Base-by-base conservation (phyloP, 805 yeast species). In the Candida tibetensis region DNA sequence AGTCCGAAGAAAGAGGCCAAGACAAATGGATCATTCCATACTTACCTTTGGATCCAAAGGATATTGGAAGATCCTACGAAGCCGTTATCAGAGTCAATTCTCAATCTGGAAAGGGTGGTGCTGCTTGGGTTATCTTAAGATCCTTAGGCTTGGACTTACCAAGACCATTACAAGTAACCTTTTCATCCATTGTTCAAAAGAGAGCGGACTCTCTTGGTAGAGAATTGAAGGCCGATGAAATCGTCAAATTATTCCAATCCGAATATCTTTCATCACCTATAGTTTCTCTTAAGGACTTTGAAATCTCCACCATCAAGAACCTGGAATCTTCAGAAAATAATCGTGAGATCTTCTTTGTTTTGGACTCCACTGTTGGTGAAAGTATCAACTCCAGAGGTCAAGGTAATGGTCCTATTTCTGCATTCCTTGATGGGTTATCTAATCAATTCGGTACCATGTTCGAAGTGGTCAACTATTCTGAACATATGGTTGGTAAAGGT, bases 21-120 rank as follows among this genome's bases (percentile, higher is more conserved):
- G 36, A 48, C 8, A 45, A 45, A 40, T 83, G 91, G 91, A 69
- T 70, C 52, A 73, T 83, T 47, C 91, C 91, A 39, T 83, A 83
- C 69, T 69, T 83, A 55, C 89, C 91, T 43, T 72, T 83, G 59
- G 91, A 83, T 67, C 91, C 91, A 51, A 72, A 80, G 62, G 91
- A 83, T 60, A 79, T 83, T 49, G 91, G 91, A 40, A 74, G 88
- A 69, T 82, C 74, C 50, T 83, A 83, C 60, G 91, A 83, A 66
- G 90, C 89, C 38, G 85, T 83, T 41, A 83, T 83, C 56, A 74
- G 91, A 70, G 90, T 83, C 53, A 83, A 83, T 66, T 83, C 91
- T 16, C 91, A 83, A 66, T 80, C 87, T n/a, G 91, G 91, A 61
- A 83, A 83, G 62, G 91, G 91, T 57, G 91, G 91, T 62, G 87